Conservation (phyloP, 768 basidiomycete species). For the Pisolithus orientalis region DNA sequence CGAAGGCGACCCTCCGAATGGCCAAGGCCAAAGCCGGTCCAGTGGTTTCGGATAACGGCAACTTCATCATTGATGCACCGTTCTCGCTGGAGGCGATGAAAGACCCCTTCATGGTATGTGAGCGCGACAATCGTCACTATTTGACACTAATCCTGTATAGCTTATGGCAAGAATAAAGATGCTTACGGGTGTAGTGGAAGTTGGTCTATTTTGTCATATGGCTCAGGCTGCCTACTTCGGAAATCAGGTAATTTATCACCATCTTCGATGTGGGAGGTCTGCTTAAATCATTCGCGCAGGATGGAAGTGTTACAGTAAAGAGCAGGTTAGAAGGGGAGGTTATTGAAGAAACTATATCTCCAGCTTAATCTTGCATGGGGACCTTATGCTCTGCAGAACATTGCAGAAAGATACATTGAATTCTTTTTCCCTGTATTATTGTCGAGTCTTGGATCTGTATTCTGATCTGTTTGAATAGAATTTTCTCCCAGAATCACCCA, state of each 20-base stretch:
- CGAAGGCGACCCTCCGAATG: conserved; percentile 82
- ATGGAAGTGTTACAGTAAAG: conserved; percentile 65
- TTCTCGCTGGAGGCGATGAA: conserved; percentile 66
- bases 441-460: not conserved
- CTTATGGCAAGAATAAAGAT: conserved; percentile 80
- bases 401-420: too few relatives aligned
- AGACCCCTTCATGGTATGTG: conserved; percentile 54
- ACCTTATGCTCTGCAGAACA: not conserved
- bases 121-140: not conserved
- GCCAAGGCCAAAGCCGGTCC: conserved; percentile 91
- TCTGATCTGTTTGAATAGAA: not conserved
- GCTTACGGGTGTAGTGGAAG: conserved; percentile 97
- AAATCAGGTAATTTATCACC: conserved; percentile 47
- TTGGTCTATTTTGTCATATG: conserved; percentile 92
- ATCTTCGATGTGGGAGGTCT: not conserved
- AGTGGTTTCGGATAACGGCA: conserved; percentile 94
- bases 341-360: conserved; percentile 10
- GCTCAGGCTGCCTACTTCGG: conserved; percentile 97
- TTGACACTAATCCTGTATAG: conserved; percentile 31
- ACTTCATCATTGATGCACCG: conserved; percentile 96
- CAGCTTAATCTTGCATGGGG: not conserved
- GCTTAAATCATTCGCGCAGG: conserved; percentile 30
- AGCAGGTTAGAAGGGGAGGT: conserved; percentile 25
- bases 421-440: too few relatives aligned
- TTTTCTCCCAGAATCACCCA: too few relatives aligned